These are phyloP conservation scores for Talaromyces nanjingensis DNA, from an alignment of 495 filamentous ascomycete genomes.

Conservation along the genomic window DNA sequence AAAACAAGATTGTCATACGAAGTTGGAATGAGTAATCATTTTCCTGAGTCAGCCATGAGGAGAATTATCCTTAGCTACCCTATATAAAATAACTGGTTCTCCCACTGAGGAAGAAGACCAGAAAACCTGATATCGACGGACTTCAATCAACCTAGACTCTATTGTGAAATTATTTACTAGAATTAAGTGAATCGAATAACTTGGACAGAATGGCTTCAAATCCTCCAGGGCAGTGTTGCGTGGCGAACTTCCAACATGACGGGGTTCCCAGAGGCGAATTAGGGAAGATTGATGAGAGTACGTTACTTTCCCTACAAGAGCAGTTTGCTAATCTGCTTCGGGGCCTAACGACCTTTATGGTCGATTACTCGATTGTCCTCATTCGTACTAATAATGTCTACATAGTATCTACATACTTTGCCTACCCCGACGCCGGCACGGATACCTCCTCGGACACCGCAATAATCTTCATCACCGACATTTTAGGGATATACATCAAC, in stretches of 20 bases:
- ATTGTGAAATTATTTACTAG: background rate
- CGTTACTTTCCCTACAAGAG: background rate
- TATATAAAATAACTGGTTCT: background rate
- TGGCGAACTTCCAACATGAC: background rate
- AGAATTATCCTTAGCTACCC: background rate
- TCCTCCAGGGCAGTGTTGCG: background rate
- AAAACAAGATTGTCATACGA: no score
- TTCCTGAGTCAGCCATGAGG: background rate
- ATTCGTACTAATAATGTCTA: background rate
- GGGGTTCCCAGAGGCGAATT: background rate
- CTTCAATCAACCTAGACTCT: background rate
- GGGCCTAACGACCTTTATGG: no score
- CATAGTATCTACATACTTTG: background rate
- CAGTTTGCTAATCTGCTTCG: no score
- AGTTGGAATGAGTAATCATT: background rate
- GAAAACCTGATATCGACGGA: background rate
- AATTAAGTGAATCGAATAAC: background rate
- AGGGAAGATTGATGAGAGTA: background rate
- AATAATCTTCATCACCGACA: constrained; percentile 12
- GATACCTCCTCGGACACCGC: background rate
- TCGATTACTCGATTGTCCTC: no score
- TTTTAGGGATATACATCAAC: constrained; percentile 70
- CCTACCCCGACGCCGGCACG: background rate
- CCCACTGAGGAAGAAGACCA: background rate
- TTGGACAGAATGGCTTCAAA: background rate